Conservation (phyloP, 495 filamentous ascomycete species). For the Penicillium ochrochloron region DNA sequence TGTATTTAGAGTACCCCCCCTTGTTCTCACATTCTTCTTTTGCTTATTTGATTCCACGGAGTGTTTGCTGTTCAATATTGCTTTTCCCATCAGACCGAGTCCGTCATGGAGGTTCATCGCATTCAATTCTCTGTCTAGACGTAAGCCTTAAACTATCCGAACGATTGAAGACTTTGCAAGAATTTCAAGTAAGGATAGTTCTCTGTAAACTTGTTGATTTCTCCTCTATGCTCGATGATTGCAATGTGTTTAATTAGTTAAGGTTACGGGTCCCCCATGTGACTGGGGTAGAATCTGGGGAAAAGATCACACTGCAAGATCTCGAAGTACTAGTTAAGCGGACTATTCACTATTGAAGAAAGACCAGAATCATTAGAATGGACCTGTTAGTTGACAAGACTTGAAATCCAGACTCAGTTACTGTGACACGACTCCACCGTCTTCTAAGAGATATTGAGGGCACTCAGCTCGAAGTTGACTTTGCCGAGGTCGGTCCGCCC, state of each 20-base stretch:
- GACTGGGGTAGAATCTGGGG: constrained; percentile 1
- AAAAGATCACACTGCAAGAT: neutral
- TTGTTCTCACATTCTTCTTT: constrained; percentile 15
- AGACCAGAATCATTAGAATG: neutral
- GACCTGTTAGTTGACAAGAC: neutral
- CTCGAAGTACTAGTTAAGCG: neutral
- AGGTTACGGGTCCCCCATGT: neutral
- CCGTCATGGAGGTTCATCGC: neutral
- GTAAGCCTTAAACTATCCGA: neutral
- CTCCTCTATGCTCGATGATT: neutral
- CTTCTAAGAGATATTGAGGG: neutral
- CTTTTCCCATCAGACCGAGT: neutral
- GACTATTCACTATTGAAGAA: neutral
- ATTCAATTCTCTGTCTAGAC: neutral
- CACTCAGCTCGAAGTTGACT: neutral
- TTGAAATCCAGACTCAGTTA: neutral
- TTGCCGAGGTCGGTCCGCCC: constrained; percentile 22
- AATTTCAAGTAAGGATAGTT: neutral
- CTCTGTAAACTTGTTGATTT: neutral
- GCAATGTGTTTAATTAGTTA: neutral
- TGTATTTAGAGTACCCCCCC: constrained; percentile 34
- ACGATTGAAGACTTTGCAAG: neutral
- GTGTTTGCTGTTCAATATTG: neutral
- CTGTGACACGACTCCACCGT: neutral
- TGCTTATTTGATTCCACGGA: neutral